A percentile compares a stretch with the other conserved stretches of the same genome.
Conservation (phyloP, 1,139 yeast genomes). For the Sugiyamaella neomexicana region DNA sequence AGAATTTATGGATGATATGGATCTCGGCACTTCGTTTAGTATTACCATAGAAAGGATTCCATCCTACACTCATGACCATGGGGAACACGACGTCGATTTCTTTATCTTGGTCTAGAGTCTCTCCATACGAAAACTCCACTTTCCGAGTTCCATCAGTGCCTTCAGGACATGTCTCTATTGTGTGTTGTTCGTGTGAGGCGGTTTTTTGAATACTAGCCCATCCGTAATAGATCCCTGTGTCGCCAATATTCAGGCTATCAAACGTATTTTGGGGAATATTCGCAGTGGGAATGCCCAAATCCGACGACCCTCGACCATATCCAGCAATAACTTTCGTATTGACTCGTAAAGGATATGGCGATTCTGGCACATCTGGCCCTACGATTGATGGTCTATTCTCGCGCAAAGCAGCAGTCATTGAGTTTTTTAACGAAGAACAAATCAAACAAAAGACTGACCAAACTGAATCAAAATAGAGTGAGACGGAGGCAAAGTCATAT, state of each 20-base stretch:
- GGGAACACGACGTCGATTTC: conserved; percentile 57
- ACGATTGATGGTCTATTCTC: conserved; percentile 36
- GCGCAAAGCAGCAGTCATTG: conserved; percentile 18
- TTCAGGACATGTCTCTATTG: conserved; percentile 20
- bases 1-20: conserved; percentile 77
- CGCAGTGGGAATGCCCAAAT: conserved; percentile 94
- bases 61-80: conserved; percentile 94
- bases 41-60: conserved; percentile 91
- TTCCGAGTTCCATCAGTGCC: conserved; percentile 18
- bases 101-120: conserved; percentile 43
- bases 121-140: conserved; percentile 63
- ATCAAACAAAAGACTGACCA: neutral
- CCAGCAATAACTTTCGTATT: conserved; percentile 70
- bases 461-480: neutral
- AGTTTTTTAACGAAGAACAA: no score
- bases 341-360: conserved; percentile 68
- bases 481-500: neutral
- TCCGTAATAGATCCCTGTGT: conserved; percentile 91
- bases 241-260: conserved; percentile 49
- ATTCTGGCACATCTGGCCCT: conserved; percentile 51
- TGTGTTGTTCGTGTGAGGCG: conserved; percentile 4
- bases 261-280: conserved; percentile 68
- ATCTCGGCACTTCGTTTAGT: conserved; percentile 63
- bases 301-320: conserved; percentile 93
- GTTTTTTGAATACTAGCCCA: conserved; percentile 51